A percentile compares a stretch with the other conserved stretches of the same genome.
Conservation (phyloP, 208 protist genomes). For the Leishmania lainsoni region DNA sequence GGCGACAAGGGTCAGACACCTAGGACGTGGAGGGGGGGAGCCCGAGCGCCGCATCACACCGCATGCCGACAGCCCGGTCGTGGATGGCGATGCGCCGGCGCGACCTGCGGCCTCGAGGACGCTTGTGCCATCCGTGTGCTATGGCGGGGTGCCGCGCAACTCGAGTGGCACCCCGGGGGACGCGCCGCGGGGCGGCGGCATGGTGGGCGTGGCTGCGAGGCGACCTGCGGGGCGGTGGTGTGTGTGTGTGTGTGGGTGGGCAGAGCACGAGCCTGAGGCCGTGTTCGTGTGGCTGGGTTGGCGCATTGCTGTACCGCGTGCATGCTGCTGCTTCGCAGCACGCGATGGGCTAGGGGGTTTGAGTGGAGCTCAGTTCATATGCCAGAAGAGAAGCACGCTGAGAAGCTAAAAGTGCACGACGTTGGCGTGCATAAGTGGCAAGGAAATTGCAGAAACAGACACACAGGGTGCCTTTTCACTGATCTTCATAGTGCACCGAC, state of each 20-base stretch:
- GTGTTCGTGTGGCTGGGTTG: background rate
- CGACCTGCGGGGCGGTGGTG: background rate
- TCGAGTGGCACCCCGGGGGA: background rate
- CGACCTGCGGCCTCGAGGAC: background rate
- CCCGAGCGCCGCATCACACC: background rate
- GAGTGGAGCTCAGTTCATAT: background rate
- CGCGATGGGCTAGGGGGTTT: background rate
- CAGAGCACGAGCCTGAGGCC: background rate
- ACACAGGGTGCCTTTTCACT: background rate
- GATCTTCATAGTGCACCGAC: background rate
- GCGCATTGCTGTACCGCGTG: background rate
- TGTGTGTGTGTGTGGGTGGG: too few species aligned
- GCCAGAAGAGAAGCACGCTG: background rate
- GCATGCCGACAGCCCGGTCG: background rate
- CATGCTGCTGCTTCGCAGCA: background rate
- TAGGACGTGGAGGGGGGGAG: background rate
- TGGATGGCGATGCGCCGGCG: background rate
- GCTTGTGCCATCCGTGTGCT: background rate
- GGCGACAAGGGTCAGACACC: background rate
- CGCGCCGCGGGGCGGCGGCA: background rate
- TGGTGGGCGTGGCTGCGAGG: background rate
- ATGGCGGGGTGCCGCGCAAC: background rate
- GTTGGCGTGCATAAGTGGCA: background rate
- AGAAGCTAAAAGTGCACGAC: background rate
- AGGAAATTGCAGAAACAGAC: background rate